A percentile compares a stretch with the other conserved stretches of the same genome.
phyloP scores from a whole-genome alignment of 1,284 basidiomycete genomes.

The Sporisorium exsertum region DNA sequence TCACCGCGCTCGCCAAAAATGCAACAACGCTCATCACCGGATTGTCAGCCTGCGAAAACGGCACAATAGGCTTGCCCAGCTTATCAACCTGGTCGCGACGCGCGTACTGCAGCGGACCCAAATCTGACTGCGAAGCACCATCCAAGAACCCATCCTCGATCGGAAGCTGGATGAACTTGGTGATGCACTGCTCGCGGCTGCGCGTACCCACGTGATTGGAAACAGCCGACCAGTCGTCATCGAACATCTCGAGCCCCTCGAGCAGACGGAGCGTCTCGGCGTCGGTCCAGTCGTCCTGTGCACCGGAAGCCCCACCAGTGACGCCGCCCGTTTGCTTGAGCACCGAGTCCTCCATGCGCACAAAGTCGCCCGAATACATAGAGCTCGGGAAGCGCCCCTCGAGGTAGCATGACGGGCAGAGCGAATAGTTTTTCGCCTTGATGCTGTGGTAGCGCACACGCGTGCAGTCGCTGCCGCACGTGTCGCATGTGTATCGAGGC shows the following conservation, averaged over 20 bases:
- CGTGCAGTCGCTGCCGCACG: conserved; percentile 93
- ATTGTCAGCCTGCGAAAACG: conserved; percentile 94
- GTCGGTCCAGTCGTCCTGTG: conserved; percentile 85
- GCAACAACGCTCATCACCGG: conserved; percentile 98
- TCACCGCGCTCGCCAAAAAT: conserved; percentile 92
- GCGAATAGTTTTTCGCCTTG: conserved; percentile 85
- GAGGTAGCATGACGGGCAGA: conserved; percentile 79
- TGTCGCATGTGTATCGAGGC: conserved; percentile 83
- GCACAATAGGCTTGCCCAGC: conserved; percentile 69
- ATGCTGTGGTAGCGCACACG: conserved; percentile 89
- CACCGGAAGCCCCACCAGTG: conserved; percentile 71
- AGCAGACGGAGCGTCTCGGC: conserved; percentile 88
- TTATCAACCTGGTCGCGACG: conserved; percentile 55
- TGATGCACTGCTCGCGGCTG: conserved; percentile 92
- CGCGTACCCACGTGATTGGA: conserved; percentile 92
- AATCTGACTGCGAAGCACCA: conserved; percentile 71
- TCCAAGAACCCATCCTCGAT: conserved; percentile 90
- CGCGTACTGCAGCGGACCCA: conserved; percentile 81
- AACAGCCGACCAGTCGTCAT: conserved; percentile 94
- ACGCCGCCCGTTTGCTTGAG: conserved; percentile 72
- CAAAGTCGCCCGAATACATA: conserved; percentile 98
- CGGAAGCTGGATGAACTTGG: conserved; percentile 93
- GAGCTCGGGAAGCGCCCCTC: conserved; percentile 94
- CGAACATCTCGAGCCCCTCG: conserved; percentile 96
- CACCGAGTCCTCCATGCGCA: conserved; percentile 77